Evolutionary conservation across 2,329 filamentous ascomycete species (phyloP).

Genomic region (Pochonia chlamydosporia): DNA sequence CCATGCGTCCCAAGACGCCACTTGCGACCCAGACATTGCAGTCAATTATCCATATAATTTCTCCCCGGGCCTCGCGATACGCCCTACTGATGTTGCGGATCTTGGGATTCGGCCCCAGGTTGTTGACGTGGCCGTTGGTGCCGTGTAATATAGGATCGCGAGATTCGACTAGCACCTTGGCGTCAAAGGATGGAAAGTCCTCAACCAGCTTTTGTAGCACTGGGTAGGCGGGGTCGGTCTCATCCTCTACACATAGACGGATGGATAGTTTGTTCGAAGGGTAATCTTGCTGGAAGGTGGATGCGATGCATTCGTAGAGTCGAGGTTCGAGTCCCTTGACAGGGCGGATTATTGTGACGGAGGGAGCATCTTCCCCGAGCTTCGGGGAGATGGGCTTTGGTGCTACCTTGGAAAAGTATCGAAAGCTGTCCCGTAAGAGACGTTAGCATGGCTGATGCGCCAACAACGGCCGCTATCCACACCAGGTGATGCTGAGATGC

Average conservation of each 20-base stretch:
- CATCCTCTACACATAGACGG: slow-evolving; percentile 73
- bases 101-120: slow-evolving; percentile 94
- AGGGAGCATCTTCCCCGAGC: slow-evolving; percentile 54
- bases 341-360: slow-evolving; percentile 86
- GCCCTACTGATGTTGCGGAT: slow-evolving; percentile 93
- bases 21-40: slow-evolving; percentile 91
- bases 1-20: slow-evolving; percentile 79
- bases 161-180: slow-evolving; percentile 70
- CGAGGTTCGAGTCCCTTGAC: slow-evolving; percentile 87
- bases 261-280: slow-evolving; percentile 70
- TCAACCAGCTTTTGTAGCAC: slow-evolving; percentile 64
- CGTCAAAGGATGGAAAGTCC: slow-evolving; percentile 69
- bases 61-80: slow-evolving; percentile 80
- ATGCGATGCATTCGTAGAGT: slow-evolving; percentile 87
- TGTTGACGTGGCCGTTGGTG: slow-evolving; percentile 40
- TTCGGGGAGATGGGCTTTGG: slow-evolving; percentile 44
- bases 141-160: slow-evolving; percentile 68
- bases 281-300: slow-evolving; percentile 79
- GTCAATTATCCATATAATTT: slow-evolving; percentile 91
- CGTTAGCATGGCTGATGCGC: not conserved
- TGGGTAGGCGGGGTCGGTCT: slow-evolving; percentile 69
- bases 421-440: slow-evolving; percentile 34
- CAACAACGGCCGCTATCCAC: no score
- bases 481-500: no score
- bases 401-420: slow-evolving; percentile 45